These are phyloP conservation scores for Mucuna pruriens DNA, from an alignment of 306 rosid species.

Conservation along the genomic window DNA sequence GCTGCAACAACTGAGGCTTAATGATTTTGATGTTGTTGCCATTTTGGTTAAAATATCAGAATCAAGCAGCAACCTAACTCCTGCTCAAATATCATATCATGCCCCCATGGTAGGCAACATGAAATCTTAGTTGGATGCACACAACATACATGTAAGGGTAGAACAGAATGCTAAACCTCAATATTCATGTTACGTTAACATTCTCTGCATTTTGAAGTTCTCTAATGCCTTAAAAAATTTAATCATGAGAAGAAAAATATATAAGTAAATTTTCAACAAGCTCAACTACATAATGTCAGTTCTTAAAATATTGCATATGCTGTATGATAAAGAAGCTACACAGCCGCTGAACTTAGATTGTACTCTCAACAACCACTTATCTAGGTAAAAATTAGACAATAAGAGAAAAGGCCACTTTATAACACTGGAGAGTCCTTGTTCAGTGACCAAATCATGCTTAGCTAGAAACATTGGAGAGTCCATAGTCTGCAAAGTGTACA, in stretches of 20 bases:
- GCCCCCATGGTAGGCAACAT: neutral
- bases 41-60: constrained; percentile 18
- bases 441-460: constrained; percentile 21
- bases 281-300: neutral
- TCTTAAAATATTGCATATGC: neutral
- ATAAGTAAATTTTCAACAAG: neutral
- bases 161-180: neutral
- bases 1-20: constrained; percentile 11
- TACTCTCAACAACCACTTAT: constrained; percentile 22
- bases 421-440: neutral
- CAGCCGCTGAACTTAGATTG: neutral
- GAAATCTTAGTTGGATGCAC: constrained; percentile 1
- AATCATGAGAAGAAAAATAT: neutral
- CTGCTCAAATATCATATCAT: neutral
- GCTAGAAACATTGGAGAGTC: neutral
- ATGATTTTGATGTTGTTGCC: neutral
- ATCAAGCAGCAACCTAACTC: neutral
- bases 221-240: constrained; percentile 13
- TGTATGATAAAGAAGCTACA: constrained; percentile 3
- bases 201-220: constrained; percentile 1
- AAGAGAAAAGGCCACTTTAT: constrained; percentile 4
- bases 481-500: constrained; percentile 8
- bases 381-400: constrained; percentile 7
- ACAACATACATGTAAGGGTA: neutral
- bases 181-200: constrained; percentile 7